These are phyloP conservation scores for Achaetomiella virescens DNA, from an alignment of 495 filamentous ascomycete species.

Conservation along the genomic window DNA sequence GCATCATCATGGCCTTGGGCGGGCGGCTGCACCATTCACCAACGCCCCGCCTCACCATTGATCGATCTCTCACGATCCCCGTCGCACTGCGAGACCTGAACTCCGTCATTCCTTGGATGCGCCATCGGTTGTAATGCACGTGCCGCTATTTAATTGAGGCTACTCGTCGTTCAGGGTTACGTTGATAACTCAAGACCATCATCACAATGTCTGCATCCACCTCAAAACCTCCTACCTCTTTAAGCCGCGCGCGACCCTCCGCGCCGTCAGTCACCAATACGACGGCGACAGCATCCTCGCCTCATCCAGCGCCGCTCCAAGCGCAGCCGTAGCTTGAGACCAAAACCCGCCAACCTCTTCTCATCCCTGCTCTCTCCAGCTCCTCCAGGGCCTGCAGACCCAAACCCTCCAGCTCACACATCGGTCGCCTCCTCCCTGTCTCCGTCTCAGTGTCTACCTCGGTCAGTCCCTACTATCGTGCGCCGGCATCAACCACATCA, in stretches of 20 bases:
- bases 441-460: constrained; percentile 1
- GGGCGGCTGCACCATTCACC: too few relatives aligned
- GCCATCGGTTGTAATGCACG: not conserved
- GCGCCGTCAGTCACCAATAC: constrained; percentile 10
- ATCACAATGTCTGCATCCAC: not conserved
- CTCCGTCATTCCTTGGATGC: too few relatives aligned
- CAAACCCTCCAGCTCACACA: not conserved
- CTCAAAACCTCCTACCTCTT: not conserved
- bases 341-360: not conserved
- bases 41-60: not conserved
- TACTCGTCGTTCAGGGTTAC: not conserved
- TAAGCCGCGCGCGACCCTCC: not conserved
- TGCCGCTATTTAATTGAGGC: not conserved
- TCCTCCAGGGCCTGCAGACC: not conserved
- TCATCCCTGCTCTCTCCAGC: constrained; percentile 4
- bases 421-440: not conserved
- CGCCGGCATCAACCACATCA: not conserved
- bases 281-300: constrained; percentile 1
- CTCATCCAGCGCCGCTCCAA: not conserved
- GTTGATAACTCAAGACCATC: not conserved
- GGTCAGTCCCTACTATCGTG: not conserved
- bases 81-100: too few relatives aligned
- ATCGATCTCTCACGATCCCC: not conserved
- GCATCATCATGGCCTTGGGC: too few relatives aligned
- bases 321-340: not conserved